phyloP scores from a whole-genome alignment of 768 basidiomycete species.

The Agrocybe praecox region DNA sequence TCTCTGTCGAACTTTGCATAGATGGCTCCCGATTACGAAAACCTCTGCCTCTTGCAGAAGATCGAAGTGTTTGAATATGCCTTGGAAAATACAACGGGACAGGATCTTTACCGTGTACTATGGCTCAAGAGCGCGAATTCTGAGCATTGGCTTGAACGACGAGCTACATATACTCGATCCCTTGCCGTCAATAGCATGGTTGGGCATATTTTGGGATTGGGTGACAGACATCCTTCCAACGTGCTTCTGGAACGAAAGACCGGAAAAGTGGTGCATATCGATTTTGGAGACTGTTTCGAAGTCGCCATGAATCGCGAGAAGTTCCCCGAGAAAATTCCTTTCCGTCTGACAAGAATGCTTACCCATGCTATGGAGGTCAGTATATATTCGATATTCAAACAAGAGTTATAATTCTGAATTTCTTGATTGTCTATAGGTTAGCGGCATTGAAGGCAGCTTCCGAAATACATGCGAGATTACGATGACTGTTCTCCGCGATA shows the following conservation, averaged over 20 bases:
- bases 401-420: no score
- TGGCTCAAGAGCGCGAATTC: slow-evolving; percentile 97
- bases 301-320: slow-evolving; percentile 98
- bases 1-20: slow-evolving; percentile 29
- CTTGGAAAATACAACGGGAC: slow-evolving; percentile 96
- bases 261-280: slow-evolving; percentile 96
- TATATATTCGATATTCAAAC: not conserved
- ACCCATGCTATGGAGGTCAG: slow-evolving; percentile 98
- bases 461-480: slow-evolving; percentile 94
- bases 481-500: slow-evolving; percentile 95
- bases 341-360: slow-evolving; percentile 97
- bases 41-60: slow-evolving; percentile 91
- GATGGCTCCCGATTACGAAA: slow-evolving; percentile 99
- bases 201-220: slow-evolving; percentile 94
- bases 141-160: slow-evolving; percentile 96
- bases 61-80: slow-evolving; percentile 99
- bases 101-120: slow-evolving; percentile 93
- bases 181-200: slow-evolving; percentile 98
- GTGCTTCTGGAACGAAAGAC: slow-evolving; percentile 87
- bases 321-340: slow-evolving; percentile 98
- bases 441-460: slow-evolving; percentile 98
- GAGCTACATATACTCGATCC: slow-evolving; percentile 94
- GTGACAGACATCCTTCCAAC: slow-evolving; percentile 98
- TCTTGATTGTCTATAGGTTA: slow-evolving; percentile 60
- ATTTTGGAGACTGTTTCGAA: slow-evolving; percentile 98